phyloP scores from a whole-genome alignment of 1,139 yeast species.

The Arxiozyma bovina region DNA sequence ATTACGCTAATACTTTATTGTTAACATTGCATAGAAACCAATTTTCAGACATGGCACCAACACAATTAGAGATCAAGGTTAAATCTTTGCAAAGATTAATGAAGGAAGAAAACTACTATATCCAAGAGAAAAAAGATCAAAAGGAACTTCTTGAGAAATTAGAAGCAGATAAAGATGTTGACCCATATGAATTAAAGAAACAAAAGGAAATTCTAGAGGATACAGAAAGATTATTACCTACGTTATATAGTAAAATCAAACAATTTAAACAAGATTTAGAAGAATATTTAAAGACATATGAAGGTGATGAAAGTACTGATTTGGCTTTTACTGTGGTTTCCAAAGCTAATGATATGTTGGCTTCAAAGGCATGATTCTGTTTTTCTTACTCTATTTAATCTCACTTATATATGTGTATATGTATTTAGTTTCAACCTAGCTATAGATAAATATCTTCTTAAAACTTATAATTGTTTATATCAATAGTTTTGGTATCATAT shows the following conservation, averaged over 20 bases:
- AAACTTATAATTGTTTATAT: too few species aligned
- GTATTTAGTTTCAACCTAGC: not conserved
- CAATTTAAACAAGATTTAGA: constrained; percentile 43
- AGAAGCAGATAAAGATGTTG: constrained; percentile 37
- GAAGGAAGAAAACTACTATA: constrained; percentile 62
- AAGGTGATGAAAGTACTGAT: constrained; percentile 35
- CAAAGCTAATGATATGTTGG: constrained; percentile 21
- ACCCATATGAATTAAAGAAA: constrained; percentile 65
- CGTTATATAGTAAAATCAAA: constrained; percentile 44
- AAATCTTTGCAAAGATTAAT: constrained; percentile 65
- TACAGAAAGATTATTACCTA: constrained; percentile 60
- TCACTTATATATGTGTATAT: not conserved
- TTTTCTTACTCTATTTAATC: not conserved
- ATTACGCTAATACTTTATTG: not conserved
- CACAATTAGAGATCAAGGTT: constrained; percentile 65
- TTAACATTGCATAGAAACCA: not conserved
- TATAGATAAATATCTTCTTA: too few species aligned
- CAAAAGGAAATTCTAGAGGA: constrained; percentile 57
- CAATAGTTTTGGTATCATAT: too few species aligned
- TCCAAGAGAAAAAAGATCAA: constrained; percentile 57
- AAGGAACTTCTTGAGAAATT: constrained; percentile 40
- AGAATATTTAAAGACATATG: constrained; percentile 33
- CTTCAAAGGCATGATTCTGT: constrained; percentile 1
- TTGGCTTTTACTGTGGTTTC: constrained; percentile 24
- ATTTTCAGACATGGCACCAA: constrained; percentile 52